Conservation (phyloP, 495 filamentous ascomycete species). For the Hyaloscypha finlandica region DNA sequence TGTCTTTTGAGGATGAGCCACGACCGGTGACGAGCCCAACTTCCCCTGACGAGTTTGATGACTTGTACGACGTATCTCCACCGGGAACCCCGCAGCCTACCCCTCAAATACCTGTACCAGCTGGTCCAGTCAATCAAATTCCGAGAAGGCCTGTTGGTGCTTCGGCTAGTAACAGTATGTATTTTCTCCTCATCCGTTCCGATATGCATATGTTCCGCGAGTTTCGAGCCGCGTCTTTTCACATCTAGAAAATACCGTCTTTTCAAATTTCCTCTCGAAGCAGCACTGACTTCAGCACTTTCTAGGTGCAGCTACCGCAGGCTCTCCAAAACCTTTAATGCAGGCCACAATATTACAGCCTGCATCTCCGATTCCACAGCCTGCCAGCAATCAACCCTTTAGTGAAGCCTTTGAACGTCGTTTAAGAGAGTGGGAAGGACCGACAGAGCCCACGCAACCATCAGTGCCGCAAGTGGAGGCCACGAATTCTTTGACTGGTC, state of each 20-base stretch:
- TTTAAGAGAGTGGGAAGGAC: slow-evolving; percentile 17
- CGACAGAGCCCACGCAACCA: slow-evolving; percentile 5
- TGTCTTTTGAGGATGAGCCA: slow-evolving; percentile 21
- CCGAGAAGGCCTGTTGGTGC: slow-evolving; percentile 32
- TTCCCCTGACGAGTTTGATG: slow-evolving; percentile 35
- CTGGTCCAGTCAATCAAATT: slow-evolving; percentile 31
- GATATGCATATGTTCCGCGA: neutral
- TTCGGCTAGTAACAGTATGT: slow-evolving; percentile 6
- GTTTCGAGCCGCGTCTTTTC: no score
- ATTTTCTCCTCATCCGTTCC: neutral
- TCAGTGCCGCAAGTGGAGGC: neutral
- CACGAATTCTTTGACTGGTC: neutral
- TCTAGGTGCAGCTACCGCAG: neutral
- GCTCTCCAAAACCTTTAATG: slow-evolving; percentile 13
- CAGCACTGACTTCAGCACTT: neutral
- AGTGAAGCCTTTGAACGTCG: slow-evolving; percentile 3
- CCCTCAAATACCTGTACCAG: neutral
- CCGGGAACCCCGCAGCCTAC: slow-evolving; percentile 43
- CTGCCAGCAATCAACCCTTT: neutral
- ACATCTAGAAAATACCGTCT: neutral
- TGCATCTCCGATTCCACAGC: slow-evolving; percentile 26
- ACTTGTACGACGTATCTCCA: slow-evolving; percentile 59
- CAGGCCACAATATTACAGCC: slow-evolving; percentile 24
- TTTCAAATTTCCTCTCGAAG: neutral
- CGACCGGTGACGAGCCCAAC: slow-evolving; percentile 18